Percentiles rank a stretch among this genome's conserved stretches.
Conservation (phyloP, 2,329 filamentous ascomycete species). For the Venturia carpophila region DNA sequence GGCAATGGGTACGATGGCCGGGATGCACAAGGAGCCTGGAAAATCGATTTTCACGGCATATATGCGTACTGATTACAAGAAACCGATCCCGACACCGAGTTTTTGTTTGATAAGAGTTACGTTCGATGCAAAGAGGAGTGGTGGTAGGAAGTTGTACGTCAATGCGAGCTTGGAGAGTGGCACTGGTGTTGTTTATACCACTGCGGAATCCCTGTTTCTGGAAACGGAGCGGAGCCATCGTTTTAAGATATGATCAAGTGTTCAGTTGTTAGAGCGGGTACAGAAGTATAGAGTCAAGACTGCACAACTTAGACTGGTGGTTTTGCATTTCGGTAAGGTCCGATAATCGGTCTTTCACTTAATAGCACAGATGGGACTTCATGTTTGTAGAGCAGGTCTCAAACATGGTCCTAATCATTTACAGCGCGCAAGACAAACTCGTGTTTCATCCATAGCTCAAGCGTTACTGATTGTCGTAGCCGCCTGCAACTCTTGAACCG, state of each 20-base stretch:
- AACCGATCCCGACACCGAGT: slow-evolving; percentile 8
- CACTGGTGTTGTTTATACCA: slow-evolving; percentile 1
- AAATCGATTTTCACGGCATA: slow-evolving; percentile 13
- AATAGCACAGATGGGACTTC: no score
- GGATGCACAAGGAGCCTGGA: slow-evolving; percentile 1
- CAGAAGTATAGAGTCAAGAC: background rate
- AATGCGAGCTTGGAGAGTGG: slow-evolving; percentile 8
- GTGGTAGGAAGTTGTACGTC: background rate
- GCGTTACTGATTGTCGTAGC: background rate
- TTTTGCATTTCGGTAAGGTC: no score
- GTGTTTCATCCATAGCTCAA: background rate
- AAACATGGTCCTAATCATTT: no score
- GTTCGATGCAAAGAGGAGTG: slow-evolving; percentile 7
- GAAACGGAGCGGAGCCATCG: background rate
- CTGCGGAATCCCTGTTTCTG: background rate
- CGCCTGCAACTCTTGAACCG: background rate
- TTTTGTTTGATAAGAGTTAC: background rate
- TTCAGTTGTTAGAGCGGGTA: background rate
- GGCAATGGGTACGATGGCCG: slow-evolving; percentile 7
- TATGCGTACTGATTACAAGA: background rate
- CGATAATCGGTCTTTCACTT: no score
- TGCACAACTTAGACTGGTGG: background rate
- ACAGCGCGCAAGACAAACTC: no score
- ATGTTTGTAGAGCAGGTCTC: no score
- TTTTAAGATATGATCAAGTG: background rate